phyloP scores from a whole-genome alignment of 1,284 basidiomycete species.

The Ustilago bromivora region DNA sequence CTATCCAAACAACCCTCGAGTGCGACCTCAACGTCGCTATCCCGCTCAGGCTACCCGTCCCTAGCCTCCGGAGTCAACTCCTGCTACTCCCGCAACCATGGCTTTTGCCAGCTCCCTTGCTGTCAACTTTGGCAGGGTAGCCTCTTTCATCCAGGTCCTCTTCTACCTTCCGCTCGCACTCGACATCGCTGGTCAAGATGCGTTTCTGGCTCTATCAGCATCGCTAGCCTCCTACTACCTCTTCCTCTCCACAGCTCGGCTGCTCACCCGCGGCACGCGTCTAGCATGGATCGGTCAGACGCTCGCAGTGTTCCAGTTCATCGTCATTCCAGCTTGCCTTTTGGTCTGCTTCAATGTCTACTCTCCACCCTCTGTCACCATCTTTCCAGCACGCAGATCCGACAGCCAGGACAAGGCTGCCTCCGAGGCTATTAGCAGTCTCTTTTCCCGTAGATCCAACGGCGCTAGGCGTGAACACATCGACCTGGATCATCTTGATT shows the following conservation, averaged over 20 bases:
- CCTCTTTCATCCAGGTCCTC: conserved; percentile 65
- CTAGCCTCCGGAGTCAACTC: background rate
- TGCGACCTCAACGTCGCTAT: background rate
- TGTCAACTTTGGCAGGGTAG: conserved; percentile 56
- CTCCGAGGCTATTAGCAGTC: conserved; percentile 32
- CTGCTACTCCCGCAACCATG: conserved; percentile 16
- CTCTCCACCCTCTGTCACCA: conserved; percentile 57
- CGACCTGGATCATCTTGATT: conserved; percentile 19
- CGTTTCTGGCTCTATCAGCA: conserved; percentile 67
- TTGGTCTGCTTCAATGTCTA: conserved; percentile 66
- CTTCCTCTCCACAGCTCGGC: conserved; percentile 61
- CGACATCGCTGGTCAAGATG: conserved; percentile 67
- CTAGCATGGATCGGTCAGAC: conserved; percentile 58
- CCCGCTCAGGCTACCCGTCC: background rate
- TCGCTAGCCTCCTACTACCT: conserved; percentile 66
- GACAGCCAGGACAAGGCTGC: conserved; percentile 31
- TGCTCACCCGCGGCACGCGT: conserved; percentile 48
- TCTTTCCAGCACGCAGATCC: conserved; percentile 36
- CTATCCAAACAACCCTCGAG: background rate
- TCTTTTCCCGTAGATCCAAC: conserved; percentile 22
- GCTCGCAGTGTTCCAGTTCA: conserved; percentile 62
- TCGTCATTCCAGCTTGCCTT: conserved; percentile 64
- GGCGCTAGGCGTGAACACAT: background rate
- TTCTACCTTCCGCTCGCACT: conserved; percentile 67
- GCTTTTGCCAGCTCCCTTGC: conserved; percentile 40